These are phyloP conservation scores for Tephrocybe sp. DNA, from an alignment of 768 basidiomycete species.

Conservation along the genomic window DNA sequence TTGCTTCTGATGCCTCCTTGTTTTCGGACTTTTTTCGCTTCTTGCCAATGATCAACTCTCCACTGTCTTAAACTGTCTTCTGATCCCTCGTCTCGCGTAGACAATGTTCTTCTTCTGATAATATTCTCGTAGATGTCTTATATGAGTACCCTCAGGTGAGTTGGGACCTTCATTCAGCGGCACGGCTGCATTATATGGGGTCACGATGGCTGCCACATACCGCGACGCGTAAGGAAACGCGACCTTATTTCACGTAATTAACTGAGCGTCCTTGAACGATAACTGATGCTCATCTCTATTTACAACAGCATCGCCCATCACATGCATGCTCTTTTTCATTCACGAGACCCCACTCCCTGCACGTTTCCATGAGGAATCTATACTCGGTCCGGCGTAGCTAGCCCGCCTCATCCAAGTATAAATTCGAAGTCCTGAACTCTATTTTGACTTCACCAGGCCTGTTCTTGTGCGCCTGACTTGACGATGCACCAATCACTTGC, in stretches of 20 bases:
- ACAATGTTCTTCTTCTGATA: background rate
- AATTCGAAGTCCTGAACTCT: background rate
- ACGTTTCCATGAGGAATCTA: background rate
- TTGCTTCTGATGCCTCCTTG: no score
- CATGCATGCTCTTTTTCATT: constrained; percentile 7
- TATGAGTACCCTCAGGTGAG: no score
- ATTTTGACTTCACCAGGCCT: constrained; percentile 3
- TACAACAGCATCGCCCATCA: background rate
- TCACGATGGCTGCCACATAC: no score
- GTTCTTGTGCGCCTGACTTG: background rate
- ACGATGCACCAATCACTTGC: constrained; percentile 1
- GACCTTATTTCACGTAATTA: no score
- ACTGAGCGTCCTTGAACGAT: no score
- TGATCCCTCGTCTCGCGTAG: background rate
- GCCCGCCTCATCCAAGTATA: constrained; percentile 9
- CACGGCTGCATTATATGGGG: no score
- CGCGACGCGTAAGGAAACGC: no score
- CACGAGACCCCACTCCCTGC: constrained; percentile 9
- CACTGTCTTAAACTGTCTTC: no score
- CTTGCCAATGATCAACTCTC: no score
- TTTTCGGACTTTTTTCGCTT: no score
- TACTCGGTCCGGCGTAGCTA: constrained; percentile 20
- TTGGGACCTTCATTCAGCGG: no score
- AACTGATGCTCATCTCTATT: background rate
- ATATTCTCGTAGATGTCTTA: background rate